Evolutionary conservation across 2,329 filamentous ascomycete genomes (phyloP).

Genomic region (Cercospora sp.): DNA sequence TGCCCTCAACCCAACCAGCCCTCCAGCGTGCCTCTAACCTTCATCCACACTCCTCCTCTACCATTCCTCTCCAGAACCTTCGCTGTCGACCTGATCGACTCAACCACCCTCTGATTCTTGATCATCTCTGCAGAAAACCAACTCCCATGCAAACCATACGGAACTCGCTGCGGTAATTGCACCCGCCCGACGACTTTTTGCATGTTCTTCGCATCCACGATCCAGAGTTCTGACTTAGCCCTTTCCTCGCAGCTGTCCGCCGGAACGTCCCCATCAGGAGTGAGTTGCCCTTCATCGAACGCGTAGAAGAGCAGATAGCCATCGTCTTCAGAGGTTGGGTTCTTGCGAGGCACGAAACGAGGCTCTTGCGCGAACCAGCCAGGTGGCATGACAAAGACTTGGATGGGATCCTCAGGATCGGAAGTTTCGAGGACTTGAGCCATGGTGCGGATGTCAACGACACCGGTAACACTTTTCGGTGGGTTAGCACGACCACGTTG

Average conservation of each 20-base stretch:
- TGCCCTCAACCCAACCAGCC: neutral
- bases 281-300: constrained; percentile 66
- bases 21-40: constrained; percentile 34
- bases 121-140: constrained; percentile 62
- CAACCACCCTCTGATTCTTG: constrained; percentile 47
- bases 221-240: constrained; percentile 64
- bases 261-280: constrained; percentile 34
- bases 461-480: constrained; percentile 54
- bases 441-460: constrained; percentile 60
- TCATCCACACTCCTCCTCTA: constrained; percentile 35
- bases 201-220: constrained; percentile 66
- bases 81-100: constrained; percentile 35
- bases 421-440: constrained; percentile 52
- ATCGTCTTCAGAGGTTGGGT: constrained; percentile 62
- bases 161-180: constrained; percentile 64
- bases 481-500: constrained; percentile 46
- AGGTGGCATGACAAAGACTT: constrained; percentile 61
- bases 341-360: constrained; percentile 65
- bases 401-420: constrained; percentile 52
- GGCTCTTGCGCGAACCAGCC: constrained; percentile 68
- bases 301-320: constrained; percentile 69
- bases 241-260: constrained; percentile 28
- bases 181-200: constrained; percentile 59
- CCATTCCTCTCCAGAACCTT: constrained; percentile 28
- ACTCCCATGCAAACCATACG: constrained; percentile 66